Base-by-base conservation (phyloP, 164 flowering plant genomes). In the Vitis rupestris region DNA sequence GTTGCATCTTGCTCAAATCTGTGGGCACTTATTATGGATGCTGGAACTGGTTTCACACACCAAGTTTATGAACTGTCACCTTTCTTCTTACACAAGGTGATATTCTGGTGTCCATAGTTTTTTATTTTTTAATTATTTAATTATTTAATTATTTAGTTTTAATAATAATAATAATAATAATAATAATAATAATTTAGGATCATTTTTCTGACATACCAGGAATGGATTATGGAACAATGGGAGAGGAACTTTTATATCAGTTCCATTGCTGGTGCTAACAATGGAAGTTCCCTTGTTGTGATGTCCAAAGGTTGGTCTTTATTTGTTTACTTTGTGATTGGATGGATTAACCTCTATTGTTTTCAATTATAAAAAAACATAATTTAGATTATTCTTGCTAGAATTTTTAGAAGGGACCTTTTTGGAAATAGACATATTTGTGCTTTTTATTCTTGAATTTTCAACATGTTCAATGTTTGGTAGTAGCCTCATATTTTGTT, bases 221-320 rank as follows among this genome's bases (percentile, higher is more conserved):
- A 88, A 64, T 92, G 97, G 97, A 92, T 92, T 27, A 88, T 90
- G 95, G 95, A 92, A 72, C 95, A 92, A 55, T 92, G 97, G 97
- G 97, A 88, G 70, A 90, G 86, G 80, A 88, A 86, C 75, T 92
- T 74, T 69, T 92, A 90, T 79, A 92, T 92, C 50, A 92, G 90
- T 70, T 79, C 95, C 48, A 81, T 92, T 80, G 97, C 95, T 70
- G 97, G 97, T 72, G 80, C 90, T 48, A 81, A 68, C 75, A 88
- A 86, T 75, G 97, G 97, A 68, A 89, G 91, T 75, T 92, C 97
- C 62, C 86, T 92, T 72, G 95, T 92, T 49, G 97, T 92, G 72
- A 92, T 92, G 95, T 92, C 97, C 48, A 92, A 87, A 90, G 97
- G 97, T 92, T 61, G 62, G 82, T 61, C 50, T 69, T 15, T 63